Conservation (phyloP, 2,329 filamentous ascomycete species). For the Aspergillus spinulosporus region DNA sequence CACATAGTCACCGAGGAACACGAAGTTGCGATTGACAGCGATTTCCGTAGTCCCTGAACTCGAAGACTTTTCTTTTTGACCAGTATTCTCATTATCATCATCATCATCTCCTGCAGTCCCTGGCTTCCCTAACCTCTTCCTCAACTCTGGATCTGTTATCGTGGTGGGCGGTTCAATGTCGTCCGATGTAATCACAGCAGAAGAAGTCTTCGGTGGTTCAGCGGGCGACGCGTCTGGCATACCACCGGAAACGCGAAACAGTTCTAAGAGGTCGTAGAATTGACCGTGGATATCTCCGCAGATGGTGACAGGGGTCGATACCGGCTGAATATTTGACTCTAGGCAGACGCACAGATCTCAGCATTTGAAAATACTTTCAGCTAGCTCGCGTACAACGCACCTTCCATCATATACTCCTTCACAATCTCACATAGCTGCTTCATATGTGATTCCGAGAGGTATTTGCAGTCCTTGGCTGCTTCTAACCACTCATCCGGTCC, state of each 20-base stretch:
- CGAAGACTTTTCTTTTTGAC: slow-evolving; percentile 29
- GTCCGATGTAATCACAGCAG: slow-evolving; percentile 78
- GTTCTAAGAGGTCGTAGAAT: slow-evolving; percentile 95
- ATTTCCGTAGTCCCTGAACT: slow-evolving; percentile 33
- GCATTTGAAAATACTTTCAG: not conserved
- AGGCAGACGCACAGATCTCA: slow-evolving; percentile 17
- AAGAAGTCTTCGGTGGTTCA: slow-evolving; percentile 65
- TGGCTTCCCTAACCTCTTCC: slow-evolving; percentile 70
- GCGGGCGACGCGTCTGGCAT: slow-evolving; percentile 84
- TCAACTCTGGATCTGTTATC: slow-evolving; percentile 83
- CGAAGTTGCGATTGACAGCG: slow-evolving; percentile 65
- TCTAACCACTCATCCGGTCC: slow-evolving; percentile 95
- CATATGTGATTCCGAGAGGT: slow-evolving; percentile 94
- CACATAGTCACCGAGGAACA: slow-evolving; percentile 73
- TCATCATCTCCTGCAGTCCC: slow-evolving; percentile 33
- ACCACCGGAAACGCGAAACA: slow-evolving; percentile 93
- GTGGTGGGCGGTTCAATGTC: slow-evolving; percentile 88
- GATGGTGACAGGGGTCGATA: slow-evolving; percentile 91
- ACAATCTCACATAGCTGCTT: slow-evolving; percentile 98
- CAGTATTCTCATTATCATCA: slow-evolving; percentile 3
- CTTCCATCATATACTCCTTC: slow-evolving; percentile 98
- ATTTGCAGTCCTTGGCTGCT: slow-evolving; percentile 95
- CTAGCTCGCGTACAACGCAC: slow-evolving; percentile 46
- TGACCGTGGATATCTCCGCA: slow-evolving; percentile 98
- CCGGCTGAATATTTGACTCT: slow-evolving; percentile 99